Conservation (phyloP, 108 stramenopile species). For the Cylindrotheca closterium region DNA sequence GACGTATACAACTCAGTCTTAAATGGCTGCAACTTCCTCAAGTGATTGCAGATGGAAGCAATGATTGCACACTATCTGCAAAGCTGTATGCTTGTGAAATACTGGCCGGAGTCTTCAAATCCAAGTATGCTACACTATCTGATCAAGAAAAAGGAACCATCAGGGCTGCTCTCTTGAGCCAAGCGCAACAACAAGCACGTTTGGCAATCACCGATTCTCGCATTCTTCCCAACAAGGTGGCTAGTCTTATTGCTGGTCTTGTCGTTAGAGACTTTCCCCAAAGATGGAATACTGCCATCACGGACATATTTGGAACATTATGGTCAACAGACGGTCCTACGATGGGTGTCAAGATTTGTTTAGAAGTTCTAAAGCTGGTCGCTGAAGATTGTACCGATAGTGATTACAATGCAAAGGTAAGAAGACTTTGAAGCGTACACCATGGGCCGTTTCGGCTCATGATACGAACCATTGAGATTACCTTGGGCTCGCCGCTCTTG, state of each 20-base stretch:
- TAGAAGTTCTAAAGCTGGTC: constrained; percentile 73
- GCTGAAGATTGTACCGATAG: constrained; percentile 92
- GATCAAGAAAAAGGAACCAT: constrained; percentile 65
- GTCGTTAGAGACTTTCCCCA: constrained; percentile 84
- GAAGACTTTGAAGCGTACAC: constrained; percentile 14
- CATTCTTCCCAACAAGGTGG: constrained; percentile 72
- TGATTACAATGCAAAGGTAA: constrained; percentile 86
- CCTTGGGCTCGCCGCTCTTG: too few relatives aligned
- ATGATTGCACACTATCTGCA: constrained; percentile 63
- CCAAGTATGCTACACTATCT: constrained; percentile 47
- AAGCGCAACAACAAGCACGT: constrained; percentile 48
- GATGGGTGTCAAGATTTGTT: constrained; percentile 72
- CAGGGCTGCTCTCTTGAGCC: constrained; percentile 55
- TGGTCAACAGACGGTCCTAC: constrained; percentile 57
- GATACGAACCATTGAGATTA: too few relatives aligned
- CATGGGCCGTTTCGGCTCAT: too few relatives aligned
- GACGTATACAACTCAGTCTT: constrained; percentile 55
- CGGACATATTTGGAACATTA: constrained; percentile 52
- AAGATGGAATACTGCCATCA: constrained; percentile 75
- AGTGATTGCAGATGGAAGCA: constrained; percentile 17
- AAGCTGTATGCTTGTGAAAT: constrained; percentile 81
- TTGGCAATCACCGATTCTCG: constrained; percentile 23
- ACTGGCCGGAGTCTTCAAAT: constrained; percentile 56
- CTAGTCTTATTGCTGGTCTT: constrained; percentile 65
- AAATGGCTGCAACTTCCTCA: constrained; percentile 46